phyloP scores from a whole-genome alignment of 2,329 filamentous ascomycete genomes.

The Botrytis sinoallii region DNA sequence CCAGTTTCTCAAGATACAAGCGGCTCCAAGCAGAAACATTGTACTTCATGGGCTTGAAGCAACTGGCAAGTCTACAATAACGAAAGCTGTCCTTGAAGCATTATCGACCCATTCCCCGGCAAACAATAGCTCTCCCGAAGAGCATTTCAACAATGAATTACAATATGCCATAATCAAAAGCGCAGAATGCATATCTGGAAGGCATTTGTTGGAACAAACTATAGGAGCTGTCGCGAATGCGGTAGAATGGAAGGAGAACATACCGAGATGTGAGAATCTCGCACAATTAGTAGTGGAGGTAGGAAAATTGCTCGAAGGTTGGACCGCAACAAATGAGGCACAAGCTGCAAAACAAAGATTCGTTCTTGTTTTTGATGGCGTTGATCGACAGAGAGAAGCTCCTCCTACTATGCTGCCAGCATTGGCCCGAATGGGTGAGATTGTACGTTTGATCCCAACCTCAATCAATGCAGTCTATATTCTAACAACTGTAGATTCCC shows the following conservation, averaged over 20 bases:
- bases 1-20: slow-evolving; percentile 13
- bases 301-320: slow-evolving; percentile 52
- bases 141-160: slow-evolving; percentile 47
- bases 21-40: slow-evolving; percentile 48
- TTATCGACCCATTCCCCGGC: slow-evolving; percentile 48
- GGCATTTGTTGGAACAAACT: slow-evolving; percentile 74
- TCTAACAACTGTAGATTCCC: slow-evolving; percentile 59
- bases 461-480: neutral
- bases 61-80: slow-evolving; percentile 78
- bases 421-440: slow-evolving; percentile 75
- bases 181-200: slow-evolving; percentile 71
- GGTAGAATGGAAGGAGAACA: slow-evolving; percentile 48
- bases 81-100: slow-evolving; percentile 56
- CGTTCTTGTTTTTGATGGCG: slow-evolving; percentile 80
- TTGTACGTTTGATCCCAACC: slow-evolving; percentile 51
- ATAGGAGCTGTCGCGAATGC: slow-evolving; percentile 56
- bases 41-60: slow-evolving; percentile 82
- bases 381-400: slow-evolving; percentile 80
- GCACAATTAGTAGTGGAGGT: slow-evolving; percentile 74
- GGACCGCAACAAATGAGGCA: slow-evolving; percentile 32
- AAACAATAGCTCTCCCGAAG: slow-evolving; percentile 52
- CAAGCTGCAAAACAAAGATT: slow-evolving; percentile 50
- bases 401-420: slow-evolving; percentile 76
- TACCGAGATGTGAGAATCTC: slow-evolving; percentile 73
- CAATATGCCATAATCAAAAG: slow-evolving; percentile 63